Base-by-base conservation (phyloP, 441 rosid species). In the Erysimum pusillum region DNA sequence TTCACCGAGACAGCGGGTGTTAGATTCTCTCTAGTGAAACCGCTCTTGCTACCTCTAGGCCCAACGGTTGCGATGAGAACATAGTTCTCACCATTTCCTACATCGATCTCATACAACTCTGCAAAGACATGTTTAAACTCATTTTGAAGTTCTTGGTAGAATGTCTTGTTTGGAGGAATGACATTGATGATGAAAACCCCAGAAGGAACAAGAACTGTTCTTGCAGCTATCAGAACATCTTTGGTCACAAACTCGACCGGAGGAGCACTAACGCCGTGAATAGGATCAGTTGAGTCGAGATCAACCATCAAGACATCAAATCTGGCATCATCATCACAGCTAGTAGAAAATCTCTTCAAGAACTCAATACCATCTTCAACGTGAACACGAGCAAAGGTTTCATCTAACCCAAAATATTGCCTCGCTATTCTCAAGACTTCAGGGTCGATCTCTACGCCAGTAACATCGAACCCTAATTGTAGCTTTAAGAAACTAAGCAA, bases 231-330 rank as follows among this genome's bases (percentile, higher is more conserved):
- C 74, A 95, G 82, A 67, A 86, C 78, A 18, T 80, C 56, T 75
- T 64, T 86, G 32, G 73, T 70, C 59, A 89, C 65, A 80, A 91
- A 90, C 66, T 86, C 92, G 48, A 81, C 9, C 2, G 96, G 98
- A 8, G 99, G 99, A 66, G 97, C 97, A 56, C 84, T 85, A 36
- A 83, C 42, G 52, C 97, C 94, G 32, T 72, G 87, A 42, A 79
- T 61, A 9, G 80, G 80, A 83, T 90, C 87, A n/a, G 54, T 77
- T 0, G 93, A 86, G 81, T 95, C 94, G 22, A 95, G 81, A 85
- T 95, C 97, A 81, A 93, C 90, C 98, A 93, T 89, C 63, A 91
- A 62, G 15, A 83, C 90, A 79, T 92, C 96, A 78, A 92, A 95
- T 22, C 76, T 78, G 7, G 41, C 77, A 15, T 62, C 45, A 69